These are phyloP conservation scores for Chaetoceros tenuissimus DNA, from an alignment of 108 stramenopile species.

Conservation along the genomic window DNA sequence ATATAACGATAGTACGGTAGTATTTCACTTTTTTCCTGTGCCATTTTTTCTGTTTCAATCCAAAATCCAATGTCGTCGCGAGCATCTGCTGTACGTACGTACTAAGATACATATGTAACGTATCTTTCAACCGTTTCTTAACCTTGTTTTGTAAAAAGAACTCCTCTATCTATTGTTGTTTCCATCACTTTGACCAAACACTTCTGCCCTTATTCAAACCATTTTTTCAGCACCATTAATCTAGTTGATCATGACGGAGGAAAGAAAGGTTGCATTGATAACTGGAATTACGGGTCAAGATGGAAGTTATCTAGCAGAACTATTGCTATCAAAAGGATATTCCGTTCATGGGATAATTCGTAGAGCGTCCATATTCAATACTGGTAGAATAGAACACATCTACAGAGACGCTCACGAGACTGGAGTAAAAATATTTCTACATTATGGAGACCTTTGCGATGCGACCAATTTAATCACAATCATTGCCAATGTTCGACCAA, in stretches of 20 bases:
- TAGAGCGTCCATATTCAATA: conserved; percentile 98
- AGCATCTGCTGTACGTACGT: too few species aligned
- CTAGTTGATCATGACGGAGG: conserved; percentile 20
- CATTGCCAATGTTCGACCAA: conserved; percentile 76
- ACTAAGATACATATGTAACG: too few species aligned
- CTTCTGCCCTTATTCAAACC: too few species aligned
- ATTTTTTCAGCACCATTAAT: too few species aligned
- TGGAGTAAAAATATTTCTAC: conserved; percentile 93
- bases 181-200: too few species aligned
- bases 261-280: conserved; percentile 82
- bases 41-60: too few species aligned
- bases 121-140: too few species aligned
- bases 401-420: conserved; percentile 95
- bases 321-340: conserved; percentile 91
- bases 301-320: conserved; percentile 95
- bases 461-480: conserved; percentile 94
- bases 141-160: too few species aligned
- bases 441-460: conserved; percentile 99
- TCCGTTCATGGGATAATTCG: conserved; percentile 97
- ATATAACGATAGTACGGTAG: too few species aligned
- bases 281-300: conserved; percentile 99
- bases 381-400: conserved; percentile 97
- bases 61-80: too few species aligned
- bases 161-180: too few species aligned
- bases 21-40: too few species aligned